Conservation (phyloP, 306 rosid genomes). For the Hippophae gyantsensis region DNA sequence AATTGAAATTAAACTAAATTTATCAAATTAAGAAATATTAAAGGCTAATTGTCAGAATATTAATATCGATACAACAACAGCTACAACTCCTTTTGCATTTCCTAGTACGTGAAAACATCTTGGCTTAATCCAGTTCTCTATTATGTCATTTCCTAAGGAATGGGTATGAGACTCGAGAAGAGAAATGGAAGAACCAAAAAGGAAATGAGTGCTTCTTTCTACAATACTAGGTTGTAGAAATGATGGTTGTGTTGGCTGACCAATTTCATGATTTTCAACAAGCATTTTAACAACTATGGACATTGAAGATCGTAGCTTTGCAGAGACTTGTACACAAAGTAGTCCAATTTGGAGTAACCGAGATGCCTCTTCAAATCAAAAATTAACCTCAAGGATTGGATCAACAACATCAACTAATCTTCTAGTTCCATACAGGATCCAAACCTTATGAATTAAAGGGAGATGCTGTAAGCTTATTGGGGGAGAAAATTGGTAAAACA, state of each 20-base stretch:
- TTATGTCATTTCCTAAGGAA: conserved; percentile 23
- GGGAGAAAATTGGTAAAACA: background rate
- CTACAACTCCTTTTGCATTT: background rate
- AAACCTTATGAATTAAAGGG: conserved; percentile 20
- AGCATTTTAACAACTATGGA: conserved; percentile 34
- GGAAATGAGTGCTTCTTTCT: conserved; percentile 1
- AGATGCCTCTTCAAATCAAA: conserved; percentile 26
- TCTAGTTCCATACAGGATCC: conserved; percentile 31
- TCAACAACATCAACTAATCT: conserved; percentile 30
- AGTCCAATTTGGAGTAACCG: conserved; percentile 40
- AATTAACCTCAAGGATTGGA: conserved; percentile 23
- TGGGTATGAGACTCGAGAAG: conserved; percentile 15
- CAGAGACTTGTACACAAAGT: conserved; percentile 45
- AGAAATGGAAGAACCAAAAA: conserved; percentile 5
- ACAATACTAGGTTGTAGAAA: conserved; percentile 29
- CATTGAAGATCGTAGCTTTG: conserved; percentile 5
- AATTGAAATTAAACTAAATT: too few relatives aligned
- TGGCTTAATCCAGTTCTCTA: conserved; percentile 32
- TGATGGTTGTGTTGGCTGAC: conserved; percentile 48
- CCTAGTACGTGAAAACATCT: conserved; percentile 15
- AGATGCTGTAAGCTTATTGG: background rate
- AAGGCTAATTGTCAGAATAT: too few relatives aligned
- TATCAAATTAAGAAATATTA: too few relatives aligned
- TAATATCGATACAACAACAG: too few relatives aligned
- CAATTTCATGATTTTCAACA: conserved; percentile 20